phyloP scores from a whole-genome alignment of 176 grass and related monocot genomes.

The Oryza glaberrima region DNA sequence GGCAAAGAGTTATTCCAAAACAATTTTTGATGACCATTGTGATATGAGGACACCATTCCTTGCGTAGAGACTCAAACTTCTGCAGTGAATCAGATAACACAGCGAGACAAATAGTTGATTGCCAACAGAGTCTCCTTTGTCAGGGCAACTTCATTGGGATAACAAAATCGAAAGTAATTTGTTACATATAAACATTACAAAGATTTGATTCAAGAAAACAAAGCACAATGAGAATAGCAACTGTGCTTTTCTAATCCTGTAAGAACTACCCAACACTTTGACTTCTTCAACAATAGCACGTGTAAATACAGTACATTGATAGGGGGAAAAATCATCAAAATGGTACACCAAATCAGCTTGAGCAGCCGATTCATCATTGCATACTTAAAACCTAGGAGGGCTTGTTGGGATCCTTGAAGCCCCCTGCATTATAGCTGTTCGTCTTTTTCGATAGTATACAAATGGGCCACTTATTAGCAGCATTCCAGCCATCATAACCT shows the following conservation, averaged over 20 bases:
- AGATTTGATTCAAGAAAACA: slow-evolving; percentile 6
- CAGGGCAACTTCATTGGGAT: not conserved
- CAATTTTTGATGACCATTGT: not conserved
- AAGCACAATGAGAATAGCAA: slow-evolving; percentile 14
- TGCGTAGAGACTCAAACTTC: not conserved
- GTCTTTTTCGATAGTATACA: slow-evolving; percentile 70
- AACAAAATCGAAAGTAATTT: slow-evolving; percentile 28
- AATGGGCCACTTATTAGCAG: slow-evolving; percentile 79
- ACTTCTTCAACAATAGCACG: slow-evolving; percentile 35
- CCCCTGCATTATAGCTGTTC: slow-evolving; percentile 55
- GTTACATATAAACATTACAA: slow-evolving; percentile 38
- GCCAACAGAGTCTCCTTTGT: slow-evolving; percentile 1
- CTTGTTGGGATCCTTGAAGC: slow-evolving; percentile 70
- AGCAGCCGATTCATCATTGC: not conserved
- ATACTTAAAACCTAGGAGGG: slow-evolving; percentile 68
- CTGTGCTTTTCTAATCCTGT: slow-evolving; percentile 41
- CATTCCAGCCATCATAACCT: slow-evolving; percentile 85
- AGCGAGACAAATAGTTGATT: not conserved
- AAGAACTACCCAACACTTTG: slow-evolving; percentile 24
- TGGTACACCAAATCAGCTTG: slow-evolving; percentile 20
- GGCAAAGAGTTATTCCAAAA: not conserved
- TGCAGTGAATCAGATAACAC: not conserved
- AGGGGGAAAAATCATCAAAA: slow-evolving; percentile 2
- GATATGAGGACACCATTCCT: not conserved
- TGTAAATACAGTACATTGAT: slow-evolving; percentile 37